Evolutionary conservation across 2,329 filamentous ascomycete genomes (phyloP).

Genomic region (Trichophyton rubrum): DNA sequence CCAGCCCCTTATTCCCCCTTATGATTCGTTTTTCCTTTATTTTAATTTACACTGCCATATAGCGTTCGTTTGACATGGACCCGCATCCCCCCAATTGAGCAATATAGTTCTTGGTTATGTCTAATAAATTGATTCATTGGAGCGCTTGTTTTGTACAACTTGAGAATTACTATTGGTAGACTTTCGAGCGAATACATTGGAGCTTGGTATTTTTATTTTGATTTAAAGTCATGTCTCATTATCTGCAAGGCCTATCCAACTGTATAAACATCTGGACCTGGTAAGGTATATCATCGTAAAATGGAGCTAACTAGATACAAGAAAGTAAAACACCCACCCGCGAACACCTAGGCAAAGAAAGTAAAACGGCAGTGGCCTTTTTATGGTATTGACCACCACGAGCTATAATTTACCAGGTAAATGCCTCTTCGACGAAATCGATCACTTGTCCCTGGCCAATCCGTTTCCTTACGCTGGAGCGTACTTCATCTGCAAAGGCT

Average conservation of each 20-base stretch:
- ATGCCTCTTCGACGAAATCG: slow-evolving; percentile 54
- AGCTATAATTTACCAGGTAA: slow-evolving; percentile 42
- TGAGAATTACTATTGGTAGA: too few species aligned
- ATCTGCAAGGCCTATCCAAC: not conserved
- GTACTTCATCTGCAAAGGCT: slow-evolving; percentile 49
- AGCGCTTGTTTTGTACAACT: too few species aligned
- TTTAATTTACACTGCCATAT: not conserved
- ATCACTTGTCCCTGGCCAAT: slow-evolving; percentile 41
- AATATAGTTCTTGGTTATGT: not conserved
- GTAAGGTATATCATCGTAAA: not conserved
- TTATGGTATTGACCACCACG: not conserved
- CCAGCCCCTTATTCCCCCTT: not conserved
- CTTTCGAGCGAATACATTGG: too few species aligned
- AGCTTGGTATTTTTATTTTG: not conserved
- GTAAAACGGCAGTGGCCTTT: not conserved
- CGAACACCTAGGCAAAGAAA: not conserved
- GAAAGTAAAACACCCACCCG: not conserved
- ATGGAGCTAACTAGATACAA: not conserved
- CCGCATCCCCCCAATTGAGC: not conserved
- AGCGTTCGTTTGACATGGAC: not conserved
- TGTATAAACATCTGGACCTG: not conserved
- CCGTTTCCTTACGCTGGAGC: slow-evolving; percentile 41
- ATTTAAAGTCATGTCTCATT: not conserved
- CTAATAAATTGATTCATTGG: not conserved
- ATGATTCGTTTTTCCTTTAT: not conserved